Evolutionary conservation across 1,284 basidiomycete species (phyloP).

Genomic region (Cronartium quercuum): DNA sequence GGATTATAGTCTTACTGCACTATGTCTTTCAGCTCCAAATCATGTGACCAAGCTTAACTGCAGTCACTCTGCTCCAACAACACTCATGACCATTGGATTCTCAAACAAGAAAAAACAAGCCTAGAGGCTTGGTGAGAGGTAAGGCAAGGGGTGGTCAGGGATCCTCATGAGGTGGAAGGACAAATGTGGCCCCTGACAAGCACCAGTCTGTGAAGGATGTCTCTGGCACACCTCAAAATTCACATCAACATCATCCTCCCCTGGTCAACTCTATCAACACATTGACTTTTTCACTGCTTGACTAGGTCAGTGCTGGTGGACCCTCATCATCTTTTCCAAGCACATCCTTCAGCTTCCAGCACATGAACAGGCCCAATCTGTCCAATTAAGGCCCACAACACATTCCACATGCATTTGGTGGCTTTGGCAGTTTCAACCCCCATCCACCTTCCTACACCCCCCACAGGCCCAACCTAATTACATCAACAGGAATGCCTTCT

Average conservation of each 20-base stretch:
- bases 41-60: neutral
- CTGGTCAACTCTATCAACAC: neutral
- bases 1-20: neutral
- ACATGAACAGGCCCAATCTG: too few species aligned
- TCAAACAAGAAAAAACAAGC: conserved; percentile 7
- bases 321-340: neutral
- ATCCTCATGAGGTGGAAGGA: neutral
- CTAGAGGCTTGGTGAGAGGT: neutral
- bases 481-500: neutral
- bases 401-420: neutral
- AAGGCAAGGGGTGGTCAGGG: neutral
- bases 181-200: neutral
- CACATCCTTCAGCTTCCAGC: conserved; percentile 1
- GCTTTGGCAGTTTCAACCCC: neutral
- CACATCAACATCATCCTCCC: neutral
- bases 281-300: neutral
- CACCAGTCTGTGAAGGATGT: too few species aligned
- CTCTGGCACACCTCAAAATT: neutral
- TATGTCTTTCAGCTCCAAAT: neutral
- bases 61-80: neutral
- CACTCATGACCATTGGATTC: neutral
- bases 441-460: neutral
- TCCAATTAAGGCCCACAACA: neutral
- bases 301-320: neutral
- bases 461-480: neutral